Base-by-base conservation (phyloP, 176 grass and related monocot species). In the Carex parvula region DNA sequence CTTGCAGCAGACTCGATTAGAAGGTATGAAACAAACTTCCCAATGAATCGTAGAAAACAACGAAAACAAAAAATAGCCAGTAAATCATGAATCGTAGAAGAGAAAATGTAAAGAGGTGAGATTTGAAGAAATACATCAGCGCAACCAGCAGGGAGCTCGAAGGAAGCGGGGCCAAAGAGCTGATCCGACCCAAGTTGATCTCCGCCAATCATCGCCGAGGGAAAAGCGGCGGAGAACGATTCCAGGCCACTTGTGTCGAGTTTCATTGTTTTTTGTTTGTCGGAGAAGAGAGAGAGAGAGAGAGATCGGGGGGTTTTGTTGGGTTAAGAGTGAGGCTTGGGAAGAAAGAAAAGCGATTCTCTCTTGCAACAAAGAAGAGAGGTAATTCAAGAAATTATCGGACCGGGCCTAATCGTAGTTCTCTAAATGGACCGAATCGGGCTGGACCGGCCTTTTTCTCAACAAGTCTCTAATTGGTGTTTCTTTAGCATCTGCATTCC, bases 201-300 rank as follows among this genome's bases (percentile, higher is more conserved):
- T 83, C 70, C 72, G 83, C 83, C 22, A 46, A 84, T 83, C 73
- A 93, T 80, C 67, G 88, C 75, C 58, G 85, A 88, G 63, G 83
- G 78, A 41, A 64, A 82, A n/a, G 79, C 30, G 60, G 37, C 84
- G 12, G 69, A 82, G 90, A 78, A 83, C 70, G 81, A 92, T 75
- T 95, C 83, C 24, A 95, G 65, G 22, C 88, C 90, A 79, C 88
- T 90, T 46, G 86, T 79, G 87, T 92, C 85, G 32, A 87, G 72
- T 68, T 84, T 95, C 93, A 92, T 92, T 8, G 8, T 55, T 3
- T 5, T 82, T 79, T 79, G 13, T 67, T 60, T 53, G 52, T 70
- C 16, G 60, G 48, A 79, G 60, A 22, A n/a, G 20, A n/a, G 70
- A 76, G 17, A 53, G 14, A 79, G 56, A 78, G 32, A n/a, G 33